phyloP scores from a whole-genome alignment of 2,329 filamentous ascomycete genomes.

The Pestalotiopsis sp. region DNA sequence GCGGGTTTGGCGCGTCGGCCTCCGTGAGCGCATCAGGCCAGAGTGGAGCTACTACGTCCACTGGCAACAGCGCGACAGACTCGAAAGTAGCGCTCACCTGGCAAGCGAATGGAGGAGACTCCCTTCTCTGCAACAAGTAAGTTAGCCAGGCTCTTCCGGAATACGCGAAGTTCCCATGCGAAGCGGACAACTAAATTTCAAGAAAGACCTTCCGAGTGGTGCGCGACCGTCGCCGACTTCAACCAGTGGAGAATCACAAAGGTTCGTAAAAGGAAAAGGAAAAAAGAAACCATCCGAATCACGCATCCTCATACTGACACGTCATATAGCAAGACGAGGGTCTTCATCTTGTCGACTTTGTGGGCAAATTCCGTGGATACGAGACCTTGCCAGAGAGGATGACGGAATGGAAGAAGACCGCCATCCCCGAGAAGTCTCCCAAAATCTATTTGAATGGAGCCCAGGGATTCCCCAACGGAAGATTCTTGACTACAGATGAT shows the following conservation, averaged over 20 bases:
- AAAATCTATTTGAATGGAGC: background rate
- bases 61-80: background rate
- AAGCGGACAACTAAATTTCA: background rate
- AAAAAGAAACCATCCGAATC: background rate
- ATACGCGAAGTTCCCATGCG: background rate
- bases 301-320: background rate
- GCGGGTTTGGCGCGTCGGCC: background rate
- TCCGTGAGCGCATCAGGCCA: background rate
- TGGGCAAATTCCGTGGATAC: background rate
- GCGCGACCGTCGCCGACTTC: background rate
- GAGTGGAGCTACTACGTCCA: background rate
- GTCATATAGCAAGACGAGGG: background rate
- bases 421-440: no score
- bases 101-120: slow-evolving; percentile 9
- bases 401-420: background rate
- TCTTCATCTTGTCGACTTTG: background rate
- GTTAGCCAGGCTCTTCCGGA: background rate
- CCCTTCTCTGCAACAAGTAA: slow-evolving; percentile 1
- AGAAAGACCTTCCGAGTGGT: background rate
- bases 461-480: background rate
- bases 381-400: background rate
- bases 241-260: background rate
- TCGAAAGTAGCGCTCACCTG: background rate
- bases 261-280: background rate
- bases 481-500: background rate